Evolutionary conservation across 306 rosid genomes (phyloP).

Genomic region (Castanea sativa): DNA sequence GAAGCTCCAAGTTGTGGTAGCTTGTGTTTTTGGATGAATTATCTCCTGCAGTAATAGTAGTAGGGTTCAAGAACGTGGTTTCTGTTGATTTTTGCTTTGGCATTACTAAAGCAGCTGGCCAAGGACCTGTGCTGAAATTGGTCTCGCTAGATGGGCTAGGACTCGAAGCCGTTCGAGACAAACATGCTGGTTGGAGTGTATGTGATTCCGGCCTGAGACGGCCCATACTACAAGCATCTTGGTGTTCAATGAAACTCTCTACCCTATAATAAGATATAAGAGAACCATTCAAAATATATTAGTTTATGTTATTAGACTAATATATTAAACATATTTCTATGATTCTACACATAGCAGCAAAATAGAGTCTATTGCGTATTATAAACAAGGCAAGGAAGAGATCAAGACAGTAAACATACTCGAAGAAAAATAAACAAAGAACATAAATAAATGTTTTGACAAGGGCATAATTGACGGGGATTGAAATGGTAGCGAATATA

Average conservation of each 20-base stretch:
- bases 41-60: neutral
- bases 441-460: neutral
- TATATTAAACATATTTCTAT: no score
- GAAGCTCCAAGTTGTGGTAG: constrained; percentile 79
- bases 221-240: constrained; percentile 94
- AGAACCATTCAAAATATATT: neutral
- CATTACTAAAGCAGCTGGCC: constrained; percentile 39
- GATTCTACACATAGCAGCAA: neutral
- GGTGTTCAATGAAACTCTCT: constrained; percentile 98
- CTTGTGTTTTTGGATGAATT: constrained; percentile 20
- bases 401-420: no score
- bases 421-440: neutral
- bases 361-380: neutral
- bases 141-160: constrained; percentile 92
- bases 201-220: constrained; percentile 58
- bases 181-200: constrained; percentile 55
- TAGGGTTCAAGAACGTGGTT: constrained; percentile 41
- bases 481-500: neutral
- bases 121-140: constrained; percentile 61
- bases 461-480: neutral
- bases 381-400: no score
- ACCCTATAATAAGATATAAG: constrained; percentile 48
- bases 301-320: neutral
- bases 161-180: constrained; percentile 94
- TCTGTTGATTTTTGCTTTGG: constrained; percentile 32